Base-by-base conservation (phyloP, 495 filamentous ascomycete species). In the Penicillium soppii region DNA sequence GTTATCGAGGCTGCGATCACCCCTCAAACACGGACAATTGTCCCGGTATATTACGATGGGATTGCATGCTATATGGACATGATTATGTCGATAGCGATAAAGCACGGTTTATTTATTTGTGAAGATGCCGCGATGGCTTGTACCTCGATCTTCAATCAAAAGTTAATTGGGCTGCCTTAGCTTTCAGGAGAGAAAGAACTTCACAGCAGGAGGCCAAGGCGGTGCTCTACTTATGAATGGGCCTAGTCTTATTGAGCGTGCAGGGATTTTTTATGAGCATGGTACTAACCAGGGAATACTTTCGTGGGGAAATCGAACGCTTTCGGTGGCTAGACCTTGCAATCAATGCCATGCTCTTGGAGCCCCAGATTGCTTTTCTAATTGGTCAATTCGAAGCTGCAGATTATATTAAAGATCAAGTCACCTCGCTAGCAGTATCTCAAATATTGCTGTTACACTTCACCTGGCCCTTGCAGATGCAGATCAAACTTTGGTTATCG, bases 171-270 rank as follows among this genome's bases (percentile, higher is more conserved):
- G 56, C 30, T 63, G 56, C 27, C 54, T 63, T 27, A 60, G 57
- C 29, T 63, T 63, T 35, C 60, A 63, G 30, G 60, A 56, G 47
- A 63, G 47, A 17, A 63, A 63, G 45, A 59, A 60, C 50, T 54
- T 63, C 41, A 63, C 57, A 3, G 46, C 56, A 6, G 60, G 57
- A 0, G 57, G 60, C 1, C 46, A 52, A 22, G 57, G 57, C 8
- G 57, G 60, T 7, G 60, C 60, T 1, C 15, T 60, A 5, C 29
- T 57, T 16, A 37, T 60, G 37, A 63, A 63, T 7, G 53, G 60
- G 9, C 26, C 40, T 0, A 41, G n/a, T 2, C 37, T 63, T 15
- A 20, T 52, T 12, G 44, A 36, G 4, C 44, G 50, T 5, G 53
- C 60, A 1, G 57, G 55, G 17, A 53, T 40, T 2, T 12, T 63